Evolutionary conservation across 768 basidiomycete species (phyloP), one percentile per base, ranked within the genome.

Genomic region (Coprinellus micaceus): DNA sequence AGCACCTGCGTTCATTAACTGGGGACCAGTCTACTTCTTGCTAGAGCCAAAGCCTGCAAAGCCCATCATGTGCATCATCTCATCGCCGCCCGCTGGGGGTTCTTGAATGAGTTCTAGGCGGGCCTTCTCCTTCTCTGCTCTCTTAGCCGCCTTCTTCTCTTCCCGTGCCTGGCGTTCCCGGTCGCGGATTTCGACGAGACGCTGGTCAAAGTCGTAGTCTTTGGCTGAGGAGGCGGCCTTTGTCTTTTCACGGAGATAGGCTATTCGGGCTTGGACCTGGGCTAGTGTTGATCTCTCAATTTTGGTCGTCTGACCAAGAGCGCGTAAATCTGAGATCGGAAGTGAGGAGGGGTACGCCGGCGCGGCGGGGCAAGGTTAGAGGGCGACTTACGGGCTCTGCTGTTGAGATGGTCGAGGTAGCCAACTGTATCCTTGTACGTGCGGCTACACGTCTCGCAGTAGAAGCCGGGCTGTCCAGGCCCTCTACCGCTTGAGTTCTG

Each of bases 361-460:
- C 41, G 17, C n/a, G 9, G 52, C 45, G 41, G 19, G 54, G 2
- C 51, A 45, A 48, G n/a, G n/a, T n/a, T n/a, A n/a, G n/a, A 50
- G 9, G 51, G 24, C 22, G 25, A 83, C 94, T 65, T 69, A 98
- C 96, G 96, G 53, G 84, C 84, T 77, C 94, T 81, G 57, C 93
- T 87, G 72, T 99, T 99, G 54, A 99, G 83, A 66, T 99, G 97
- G 67, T 98, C 95, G 46, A 99, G 75, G 68, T 98, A 98, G 10
- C 85, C 91, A n/a, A 85, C 80, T 50, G 85, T 93, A 66, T 99
- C 97, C 71, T 96, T 97, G 74, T 93, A 91, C 15, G 89, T 96
- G 62, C 93, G 78, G 62, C 83, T 88, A 69, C 97, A 99, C 9
- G 88, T 74, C 66, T 96, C 94, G 66, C 97, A 99, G 71, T 82